Evolutionary conservation across 352 stramenopile genomes (phyloP).

Genomic region (Blastocystis sp.): DNA sequence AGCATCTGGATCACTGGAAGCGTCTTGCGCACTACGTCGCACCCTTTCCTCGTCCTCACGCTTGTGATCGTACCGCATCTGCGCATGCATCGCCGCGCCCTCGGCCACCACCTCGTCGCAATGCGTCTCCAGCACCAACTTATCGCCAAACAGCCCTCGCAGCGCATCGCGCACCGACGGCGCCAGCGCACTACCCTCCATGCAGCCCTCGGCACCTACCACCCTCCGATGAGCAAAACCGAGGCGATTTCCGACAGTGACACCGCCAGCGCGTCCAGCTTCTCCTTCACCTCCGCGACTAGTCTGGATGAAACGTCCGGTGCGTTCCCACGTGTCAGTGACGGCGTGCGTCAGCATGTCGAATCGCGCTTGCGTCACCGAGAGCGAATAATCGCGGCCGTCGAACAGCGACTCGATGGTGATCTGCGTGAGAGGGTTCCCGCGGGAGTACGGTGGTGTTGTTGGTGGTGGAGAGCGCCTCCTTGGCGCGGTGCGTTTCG

Average conservation of each 20-base stretch:
- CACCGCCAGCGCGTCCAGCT: not conserved
- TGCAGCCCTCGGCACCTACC: not conserved
- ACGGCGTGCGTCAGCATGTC: not conserved
- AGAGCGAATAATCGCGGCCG: not conserved
- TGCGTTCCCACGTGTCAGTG: not conserved
- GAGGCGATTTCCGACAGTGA: not conserved
- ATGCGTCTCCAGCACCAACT: not conserved
- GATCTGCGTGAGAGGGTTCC: not conserved
- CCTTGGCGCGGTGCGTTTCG: not conserved
- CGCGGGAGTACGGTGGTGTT: not conserved
- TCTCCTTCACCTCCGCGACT: not conserved
- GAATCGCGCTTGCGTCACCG: not conserved
- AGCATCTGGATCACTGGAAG: not conserved
- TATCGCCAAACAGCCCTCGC: not conserved
- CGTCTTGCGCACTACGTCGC: not conserved
- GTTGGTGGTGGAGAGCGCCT: not conserved
- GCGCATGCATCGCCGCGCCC: not conserved
- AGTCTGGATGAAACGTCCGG: too few species aligned
- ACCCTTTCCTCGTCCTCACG: not conserved
- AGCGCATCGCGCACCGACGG: not conserved
- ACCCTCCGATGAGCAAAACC: not conserved
- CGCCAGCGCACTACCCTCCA: not conserved
- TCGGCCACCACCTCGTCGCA: not conserved
- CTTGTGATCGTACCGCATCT: not conserved
- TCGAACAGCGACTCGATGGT: constrained; percentile 38